Base-by-base conservation (phyloP, 139 green algal species). In the Tetradesmus lagerheimii region DNA sequence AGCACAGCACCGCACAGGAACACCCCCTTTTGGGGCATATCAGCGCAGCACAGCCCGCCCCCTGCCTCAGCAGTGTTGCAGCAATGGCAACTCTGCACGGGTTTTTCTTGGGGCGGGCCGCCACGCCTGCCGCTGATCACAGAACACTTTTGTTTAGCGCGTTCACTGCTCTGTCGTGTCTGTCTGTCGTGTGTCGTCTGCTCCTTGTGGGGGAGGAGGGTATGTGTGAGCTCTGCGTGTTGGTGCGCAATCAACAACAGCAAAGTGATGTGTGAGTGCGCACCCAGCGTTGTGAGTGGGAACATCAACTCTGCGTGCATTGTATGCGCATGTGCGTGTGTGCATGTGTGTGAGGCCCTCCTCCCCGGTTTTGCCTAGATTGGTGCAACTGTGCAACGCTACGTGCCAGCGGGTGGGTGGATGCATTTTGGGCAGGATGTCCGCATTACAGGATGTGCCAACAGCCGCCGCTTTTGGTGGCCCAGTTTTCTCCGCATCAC, bases 71-170 rank as follows among this genome's bases (percentile, higher is more conserved):
- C 77, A 83, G 38, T 43, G 57, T 45, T 83, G 15, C 39, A 29
- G 29, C 41, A 83, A 53, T 50, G 35, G 29, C 77, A 53, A 83
- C 25, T 53, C 77, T 83, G 77, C 77, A 83, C 38, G 77, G 77
- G 77, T 83, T 83, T 83, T 83, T 83, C 77, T 34, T 35, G 77
- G 37, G 77, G n/a, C 37, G 35, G 39, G 35, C 77, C 18, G 35
- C 35, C 77, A 18, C 25, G 20, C 57, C 57, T 71, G 57, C 23
- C n/a, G 57, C 57, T 71, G 57, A 71, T 71, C 57, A 71, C 57
- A 71, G 57, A 31, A 71, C 57, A 31, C 45, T 18, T 12, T 57
- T 31, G 23, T 31, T 71, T 71, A 31, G 57, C 23, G 20, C 16
- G 23, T 71, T 31, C 20, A 71, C 23, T 71, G 57, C 57, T 71